Conservation (phyloP, 83 land plant genomes). For the Picea abies region DNA sequence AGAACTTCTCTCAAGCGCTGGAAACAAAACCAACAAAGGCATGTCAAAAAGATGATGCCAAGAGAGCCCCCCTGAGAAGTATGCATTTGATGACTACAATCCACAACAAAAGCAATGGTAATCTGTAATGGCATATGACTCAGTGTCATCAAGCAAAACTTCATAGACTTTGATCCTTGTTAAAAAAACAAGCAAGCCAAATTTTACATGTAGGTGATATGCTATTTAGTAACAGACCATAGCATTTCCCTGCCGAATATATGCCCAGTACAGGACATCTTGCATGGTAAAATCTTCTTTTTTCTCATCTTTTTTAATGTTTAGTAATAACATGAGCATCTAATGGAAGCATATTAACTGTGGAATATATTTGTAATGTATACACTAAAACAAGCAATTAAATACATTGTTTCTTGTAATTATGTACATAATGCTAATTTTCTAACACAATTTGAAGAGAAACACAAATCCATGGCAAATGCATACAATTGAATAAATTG, state of each 20-base stretch:
- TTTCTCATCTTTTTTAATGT: no score
- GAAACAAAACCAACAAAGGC: slow-evolving; percentile 15
- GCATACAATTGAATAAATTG: no score
- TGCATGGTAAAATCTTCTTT: background rate
- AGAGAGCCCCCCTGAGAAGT: background rate
- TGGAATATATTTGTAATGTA: background rate
- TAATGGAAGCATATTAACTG: background rate
- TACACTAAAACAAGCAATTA: background rate
- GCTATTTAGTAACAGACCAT: background rate
- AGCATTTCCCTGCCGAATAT: background rate
- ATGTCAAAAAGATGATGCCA: background rate
- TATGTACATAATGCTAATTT: no score
- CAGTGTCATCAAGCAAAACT: background rate
- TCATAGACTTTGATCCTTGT: background rate
- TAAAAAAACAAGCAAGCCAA: background rate
- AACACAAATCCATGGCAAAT: no score
- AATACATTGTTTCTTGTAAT: background rate
- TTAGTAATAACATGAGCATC: background rate
- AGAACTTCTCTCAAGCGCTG: slow-evolving; percentile 90
- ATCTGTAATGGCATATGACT: background rate
- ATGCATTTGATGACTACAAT: background rate
- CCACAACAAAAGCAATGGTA: background rate
- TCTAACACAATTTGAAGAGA: no score
- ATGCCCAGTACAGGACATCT: background rate
- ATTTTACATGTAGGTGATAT: background rate